phyloP scores from a whole-genome alignment of 208 protist species.

The Acanthamoeba royreba region DNA sequence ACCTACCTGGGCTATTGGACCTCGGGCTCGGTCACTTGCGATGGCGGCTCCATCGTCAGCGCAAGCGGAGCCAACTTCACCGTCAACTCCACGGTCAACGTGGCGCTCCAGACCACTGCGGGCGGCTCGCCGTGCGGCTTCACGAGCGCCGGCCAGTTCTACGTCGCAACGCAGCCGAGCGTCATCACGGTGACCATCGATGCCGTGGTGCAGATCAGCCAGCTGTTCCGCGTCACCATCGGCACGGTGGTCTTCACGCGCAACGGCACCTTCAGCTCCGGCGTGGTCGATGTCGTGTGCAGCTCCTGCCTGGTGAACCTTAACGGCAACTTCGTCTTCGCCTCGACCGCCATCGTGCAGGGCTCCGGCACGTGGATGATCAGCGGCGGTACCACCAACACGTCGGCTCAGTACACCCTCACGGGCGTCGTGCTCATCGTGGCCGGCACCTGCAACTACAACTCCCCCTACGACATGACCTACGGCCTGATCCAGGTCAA shows the following conservation, averaged over 20 bases:
- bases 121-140: background rate
- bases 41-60: background rate
- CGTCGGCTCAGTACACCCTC: background rate
- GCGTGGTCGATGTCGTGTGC: background rate
- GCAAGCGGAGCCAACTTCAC: background rate
- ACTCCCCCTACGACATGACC: background rate
- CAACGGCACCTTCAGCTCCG: background rate
- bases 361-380: background rate
- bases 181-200: constrained; percentile 17
- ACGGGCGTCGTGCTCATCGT: background rate
- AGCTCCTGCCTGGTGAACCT: background rate
- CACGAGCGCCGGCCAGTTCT: background rate
- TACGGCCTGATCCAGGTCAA: background rate
- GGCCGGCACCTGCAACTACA: background rate
- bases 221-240: background rate
- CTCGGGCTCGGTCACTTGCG: constrained; percentile 4
- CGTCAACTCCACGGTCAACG: background rate
- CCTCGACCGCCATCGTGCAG: background rate
- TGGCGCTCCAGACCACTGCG: background rate
- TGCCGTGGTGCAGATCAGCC: background rate
- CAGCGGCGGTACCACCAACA: background rate
- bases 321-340: background rate
- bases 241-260: background rate
- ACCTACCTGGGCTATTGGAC: background rate
- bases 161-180: background rate